Evolutionary conservation across 176 grass and related monocot species (phyloP), one percentile per base, ranked within the genome.

Genomic region (Thalia dealbata): DNA sequence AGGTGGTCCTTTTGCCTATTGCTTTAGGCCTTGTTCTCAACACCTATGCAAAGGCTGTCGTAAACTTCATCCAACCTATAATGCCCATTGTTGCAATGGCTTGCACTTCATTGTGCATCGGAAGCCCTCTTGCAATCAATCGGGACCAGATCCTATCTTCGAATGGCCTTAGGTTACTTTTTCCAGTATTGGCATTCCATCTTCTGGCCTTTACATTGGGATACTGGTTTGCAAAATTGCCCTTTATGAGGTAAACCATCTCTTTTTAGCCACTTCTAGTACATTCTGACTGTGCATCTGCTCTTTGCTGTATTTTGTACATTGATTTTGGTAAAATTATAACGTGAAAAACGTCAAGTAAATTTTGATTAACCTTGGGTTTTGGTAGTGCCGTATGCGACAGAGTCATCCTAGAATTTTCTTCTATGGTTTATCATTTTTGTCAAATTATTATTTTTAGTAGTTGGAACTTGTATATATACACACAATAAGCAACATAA

Each of bases 11-110:
- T 76, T 52, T 91, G 85, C 92, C 92, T 56, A 86, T 96, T 64
- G 79, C 82, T 25, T 73, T 91, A 64, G 92, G 92, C 50, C 92
- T 91, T 87, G 64, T 89, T 32, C 77, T 96, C 52, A 96, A 96
- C 81, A 96, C 88, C 8, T 96, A 91, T 24, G 92, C 88, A 56
- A 96, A 89, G 67, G 48, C 81, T 59, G 74, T 89, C 28, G 92
- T 91, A 27, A 87, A 83, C 74, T 51, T 83, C 23, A 83, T 96
- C 76, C 77, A 82, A 48, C 88, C 92, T 78, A 66, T 85, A 72
- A 96, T 96, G 92, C 92, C 92, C 48, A 87, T 96, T 78, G 82
- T 96, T 80, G 92, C 88, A 59, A 96, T 96, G 92, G 51, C 81
- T 74, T 96, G 92, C 74, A 96, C 88, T 63, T 91, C 92, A 10